phyloP scores from a whole-genome alignment of 306 rosid genomes.

The Ammopiptanthus mongolicus region DNA sequence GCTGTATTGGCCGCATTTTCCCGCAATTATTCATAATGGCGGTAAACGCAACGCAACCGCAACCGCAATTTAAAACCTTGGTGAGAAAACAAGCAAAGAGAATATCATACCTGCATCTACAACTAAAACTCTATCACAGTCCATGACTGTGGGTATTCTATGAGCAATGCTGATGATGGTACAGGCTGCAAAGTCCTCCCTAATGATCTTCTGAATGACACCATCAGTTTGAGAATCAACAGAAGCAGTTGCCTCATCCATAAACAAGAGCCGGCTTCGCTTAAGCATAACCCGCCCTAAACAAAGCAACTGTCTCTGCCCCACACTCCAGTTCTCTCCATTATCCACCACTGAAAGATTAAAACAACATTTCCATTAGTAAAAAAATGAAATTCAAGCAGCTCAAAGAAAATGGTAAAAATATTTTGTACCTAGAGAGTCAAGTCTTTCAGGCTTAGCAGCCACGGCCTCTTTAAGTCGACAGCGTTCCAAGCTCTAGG shows the following conservation, averaged over 20 bases:
- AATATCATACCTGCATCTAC: slow-evolving; percentile 54
- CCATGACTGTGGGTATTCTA: slow-evolving; percentile 87
- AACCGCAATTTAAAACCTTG: too few species aligned
- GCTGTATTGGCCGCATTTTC: too few species aligned
- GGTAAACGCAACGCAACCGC: too few species aligned
- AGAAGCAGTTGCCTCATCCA: slow-evolving; percentile 82
- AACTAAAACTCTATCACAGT: slow-evolving; percentile 64
- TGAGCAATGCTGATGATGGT: slow-evolving; percentile 88
- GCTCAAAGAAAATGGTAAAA: neutral
- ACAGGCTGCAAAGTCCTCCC: slow-evolving; percentile 66
- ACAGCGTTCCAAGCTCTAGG: slow-evolving; percentile 66
- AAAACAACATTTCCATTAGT: neutral
- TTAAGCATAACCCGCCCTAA: slow-evolving; percentile 73
- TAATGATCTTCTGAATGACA: slow-evolving; percentile 60
- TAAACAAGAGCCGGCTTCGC: slow-evolving; percentile 57
- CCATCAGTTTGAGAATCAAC: slow-evolving; percentile 79
- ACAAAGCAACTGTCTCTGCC: slow-evolving; percentile 80
- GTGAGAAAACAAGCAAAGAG: neutral
- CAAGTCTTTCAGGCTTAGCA: slow-evolving; percentile 57
- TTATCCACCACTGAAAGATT: slow-evolving; percentile 39
- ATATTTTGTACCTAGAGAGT: slow-evolving; percentile 41
- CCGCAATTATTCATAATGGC: too few species aligned
- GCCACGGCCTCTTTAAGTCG: slow-evolving; percentile 72
- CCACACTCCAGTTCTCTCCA: slow-evolving; percentile 86
- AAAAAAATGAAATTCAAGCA: neutral